Evolutionary conservation across 1,284 basidiomycete species (phyloP).

Genomic region (Apiotrichum siamense): DNA sequence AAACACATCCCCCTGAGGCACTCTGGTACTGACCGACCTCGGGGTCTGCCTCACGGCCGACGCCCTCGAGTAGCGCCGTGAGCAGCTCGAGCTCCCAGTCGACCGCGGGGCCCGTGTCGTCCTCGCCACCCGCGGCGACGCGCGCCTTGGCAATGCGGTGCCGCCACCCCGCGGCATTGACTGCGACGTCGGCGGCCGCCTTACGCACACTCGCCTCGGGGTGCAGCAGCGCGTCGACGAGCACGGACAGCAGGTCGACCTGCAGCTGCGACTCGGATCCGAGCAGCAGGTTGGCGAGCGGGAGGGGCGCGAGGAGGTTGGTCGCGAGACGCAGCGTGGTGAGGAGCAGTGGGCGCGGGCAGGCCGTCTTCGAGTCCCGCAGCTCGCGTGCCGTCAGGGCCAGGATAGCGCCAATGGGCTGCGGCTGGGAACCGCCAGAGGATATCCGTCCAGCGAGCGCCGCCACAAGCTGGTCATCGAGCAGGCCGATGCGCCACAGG

Average conservation of each 20-base stretch:
- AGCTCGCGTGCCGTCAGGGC: slow-evolving; percentile 34
- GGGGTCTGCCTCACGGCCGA: slow-evolving; percentile 64
- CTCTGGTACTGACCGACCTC: slow-evolving; percentile 68
- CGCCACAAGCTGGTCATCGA: slow-evolving; percentile 57
- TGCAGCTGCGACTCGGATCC: slow-evolving; percentile 27
- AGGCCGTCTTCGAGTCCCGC: slow-evolving; percentile 12
- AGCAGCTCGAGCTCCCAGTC: slow-evolving; percentile 80
- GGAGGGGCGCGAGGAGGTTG: slow-evolving; percentile 60
- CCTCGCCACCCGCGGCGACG: slow-evolving; percentile 25
- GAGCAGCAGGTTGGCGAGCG: slow-evolving; percentile 56
- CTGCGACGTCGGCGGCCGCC: slow-evolving; percentile 72
- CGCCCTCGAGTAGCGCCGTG: slow-evolving; percentile 68
- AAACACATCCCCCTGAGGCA: neutral
- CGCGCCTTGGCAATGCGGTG: slow-evolving; percentile 53
- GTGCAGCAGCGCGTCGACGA: slow-evolving; percentile 64
- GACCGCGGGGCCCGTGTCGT: slow-evolving; percentile 54
- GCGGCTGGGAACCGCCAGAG: slow-evolving; percentile 57
- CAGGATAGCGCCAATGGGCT: slow-evolving; percentile 53
- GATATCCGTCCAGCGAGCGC: slow-evolving; percentile 50
- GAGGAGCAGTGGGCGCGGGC: slow-evolving; percentile 54
- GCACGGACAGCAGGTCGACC: slow-evolving; percentile 50
- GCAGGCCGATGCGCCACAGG: slow-evolving; percentile 70
- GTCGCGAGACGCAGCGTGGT: slow-evolving; percentile 67
- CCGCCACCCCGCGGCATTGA: slow-evolving; percentile 63
- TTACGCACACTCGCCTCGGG: slow-evolving; percentile 63